Percentiles rank a stretch among this genome's conserved stretches.
Evolutionary conservation across 2,329 filamentous ascomycete genomes (phyloP).

Genomic region (Colletotrichum sp.): DNA sequence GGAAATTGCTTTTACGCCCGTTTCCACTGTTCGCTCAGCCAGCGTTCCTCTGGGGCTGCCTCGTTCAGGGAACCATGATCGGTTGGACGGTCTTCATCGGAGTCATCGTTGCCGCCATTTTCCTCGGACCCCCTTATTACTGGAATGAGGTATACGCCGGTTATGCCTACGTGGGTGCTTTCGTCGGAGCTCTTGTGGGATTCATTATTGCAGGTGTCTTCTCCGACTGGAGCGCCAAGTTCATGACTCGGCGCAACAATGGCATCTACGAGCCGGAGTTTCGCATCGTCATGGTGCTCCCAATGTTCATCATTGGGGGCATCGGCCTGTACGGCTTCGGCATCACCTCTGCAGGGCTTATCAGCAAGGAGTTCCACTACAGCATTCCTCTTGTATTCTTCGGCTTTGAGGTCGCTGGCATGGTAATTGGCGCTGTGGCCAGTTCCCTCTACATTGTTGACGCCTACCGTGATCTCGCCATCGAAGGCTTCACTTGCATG

Average conservation of each 20-base stretch:
- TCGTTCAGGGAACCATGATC: constrained; percentile 89
- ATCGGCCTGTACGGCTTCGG: constrained; percentile 87
- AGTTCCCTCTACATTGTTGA: constrained; percentile 90
- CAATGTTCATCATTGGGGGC: constrained; percentile 78
- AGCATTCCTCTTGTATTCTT: constrained; percentile 82
- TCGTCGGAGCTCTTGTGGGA: constrained; percentile 80
- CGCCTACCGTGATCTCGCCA: constrained; percentile 83
- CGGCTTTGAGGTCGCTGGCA: constrained; percentile 81
- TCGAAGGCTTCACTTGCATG: constrained; percentile 89
- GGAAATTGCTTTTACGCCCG: constrained; percentile 70
- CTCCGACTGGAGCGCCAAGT: constrained; percentile 73
- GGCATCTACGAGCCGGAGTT: constrained; percentile 94
- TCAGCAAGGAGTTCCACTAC: constrained; percentile 66
- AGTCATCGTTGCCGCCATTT: constrained; percentile 81
- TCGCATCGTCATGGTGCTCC: constrained; percentile 80
- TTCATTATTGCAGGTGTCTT: constrained; percentile 77
- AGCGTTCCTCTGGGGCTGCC: constrained; percentile 77
- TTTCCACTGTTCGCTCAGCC: constrained; percentile 86
- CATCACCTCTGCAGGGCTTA: constrained; percentile 68
- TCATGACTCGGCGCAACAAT: constrained; percentile 74
- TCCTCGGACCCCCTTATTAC: constrained; percentile 80
- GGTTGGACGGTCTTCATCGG: constrained; percentile 96
- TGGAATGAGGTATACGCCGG: constrained; percentile 83
- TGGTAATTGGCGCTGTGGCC: constrained; percentile 90
- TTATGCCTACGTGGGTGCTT: constrained; percentile 86